These are phyloP conservation scores for Leucocoprinus leucothites DNA, from an alignment of 768 basidiomycete genomes.

Conservation along the genomic window DNA sequence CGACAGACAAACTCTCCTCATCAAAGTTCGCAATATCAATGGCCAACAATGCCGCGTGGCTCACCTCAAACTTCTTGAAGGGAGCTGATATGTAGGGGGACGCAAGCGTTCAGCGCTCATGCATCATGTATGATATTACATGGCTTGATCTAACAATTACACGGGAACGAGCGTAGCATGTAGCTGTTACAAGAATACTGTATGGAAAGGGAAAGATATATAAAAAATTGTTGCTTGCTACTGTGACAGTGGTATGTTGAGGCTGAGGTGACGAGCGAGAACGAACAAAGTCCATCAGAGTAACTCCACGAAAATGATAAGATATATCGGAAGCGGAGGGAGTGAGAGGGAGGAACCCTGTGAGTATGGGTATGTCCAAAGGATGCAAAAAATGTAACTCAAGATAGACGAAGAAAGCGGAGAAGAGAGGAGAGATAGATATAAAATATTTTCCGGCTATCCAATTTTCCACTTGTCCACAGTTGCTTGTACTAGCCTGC, in stretches of 20 bases:
- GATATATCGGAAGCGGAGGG: background rate
- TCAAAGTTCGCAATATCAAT: constrained; percentile 64
- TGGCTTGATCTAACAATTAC: constrained; percentile 8
- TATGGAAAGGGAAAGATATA: background rate
- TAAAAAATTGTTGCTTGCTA: background rate
- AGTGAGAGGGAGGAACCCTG: background rate
- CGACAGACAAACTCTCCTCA: constrained; percentile 35
- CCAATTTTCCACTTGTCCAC: constrained; percentile 75
- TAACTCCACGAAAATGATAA: background rate
- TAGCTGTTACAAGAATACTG: constrained; percentile 8
- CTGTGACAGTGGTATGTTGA: background rate
- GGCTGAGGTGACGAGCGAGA: background rate
- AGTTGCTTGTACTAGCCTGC: constrained; percentile 64
- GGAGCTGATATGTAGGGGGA: constrained; percentile 2
- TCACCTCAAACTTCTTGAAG: constrained; percentile 23
- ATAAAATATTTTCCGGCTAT: constrained; percentile 14
- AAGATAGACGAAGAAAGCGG: background rate
- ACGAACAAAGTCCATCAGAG: background rate
- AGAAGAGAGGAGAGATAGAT: background rate
- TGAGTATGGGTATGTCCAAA: constrained; percentile 1
- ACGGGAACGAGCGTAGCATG: background rate
- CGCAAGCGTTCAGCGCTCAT: background rate
- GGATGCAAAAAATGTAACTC: background rate
- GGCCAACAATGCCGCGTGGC: constrained; percentile 54
- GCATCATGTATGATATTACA: constrained; percentile 7